Conservation (phyloP, 768 basidiomycete species). For the Gymnopilus dilepis region DNA sequence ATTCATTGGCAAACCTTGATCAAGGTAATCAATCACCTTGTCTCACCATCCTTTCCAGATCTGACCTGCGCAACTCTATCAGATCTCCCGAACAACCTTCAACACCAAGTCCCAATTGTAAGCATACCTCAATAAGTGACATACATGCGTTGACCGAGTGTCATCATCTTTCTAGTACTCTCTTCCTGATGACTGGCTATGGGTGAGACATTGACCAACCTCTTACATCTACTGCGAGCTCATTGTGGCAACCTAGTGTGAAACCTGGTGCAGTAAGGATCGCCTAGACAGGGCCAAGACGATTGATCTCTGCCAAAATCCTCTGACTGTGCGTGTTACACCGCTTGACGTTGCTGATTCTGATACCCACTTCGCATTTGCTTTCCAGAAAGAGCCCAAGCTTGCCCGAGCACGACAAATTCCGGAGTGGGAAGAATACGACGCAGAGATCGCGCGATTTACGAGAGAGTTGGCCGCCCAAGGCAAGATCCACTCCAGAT, state of each 20-base stretch:
- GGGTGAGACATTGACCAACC: constrained; percentile 64
- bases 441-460: constrained; percentile 86
- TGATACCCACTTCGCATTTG: neutral
- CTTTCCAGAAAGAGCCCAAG: constrained; percentile 91
- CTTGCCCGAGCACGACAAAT: constrained; percentile 91
- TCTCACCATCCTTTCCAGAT: neutral
- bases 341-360: neutral
- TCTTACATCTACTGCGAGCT: neutral
- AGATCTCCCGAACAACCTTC: constrained; percentile 97
- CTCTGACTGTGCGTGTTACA: constrained; percentile 72
- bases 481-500: constrained; percentile 70
- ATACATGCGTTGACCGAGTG: neutral
- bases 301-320: constrained; percentile 97
- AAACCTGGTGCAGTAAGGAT: constrained; percentile 98
- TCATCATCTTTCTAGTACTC: constrained; percentile 63
- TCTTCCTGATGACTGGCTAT: constrained; percentile 92
- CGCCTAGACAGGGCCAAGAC: constrained; percentile 82
- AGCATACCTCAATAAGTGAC: constrained; percentile 35
- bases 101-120: constrained; percentile 91
- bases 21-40: constrained; percentile 67
- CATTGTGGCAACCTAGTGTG: constrained; percentile 61
- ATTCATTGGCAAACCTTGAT: constrained; percentile 92
- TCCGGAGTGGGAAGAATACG: constrained; percentile 97
- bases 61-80: neutral
- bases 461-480: constrained; percentile 72